These are phyloP conservation scores for Pharus latifolius DNA, from an alignment of 176 grass and related monocot genomes.

Conservation along the genomic window DNA sequence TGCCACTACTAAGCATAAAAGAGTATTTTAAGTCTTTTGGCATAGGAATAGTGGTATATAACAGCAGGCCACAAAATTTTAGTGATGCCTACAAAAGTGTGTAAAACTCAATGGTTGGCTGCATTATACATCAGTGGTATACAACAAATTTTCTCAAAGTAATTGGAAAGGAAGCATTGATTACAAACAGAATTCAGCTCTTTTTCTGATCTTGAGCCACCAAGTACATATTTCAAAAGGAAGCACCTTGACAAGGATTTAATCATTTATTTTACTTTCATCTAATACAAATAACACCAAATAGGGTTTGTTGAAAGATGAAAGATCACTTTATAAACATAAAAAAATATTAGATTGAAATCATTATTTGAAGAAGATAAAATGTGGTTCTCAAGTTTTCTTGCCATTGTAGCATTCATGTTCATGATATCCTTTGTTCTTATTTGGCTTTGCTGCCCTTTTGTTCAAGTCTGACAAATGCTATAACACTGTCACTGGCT, in stretches of 20 bases:
- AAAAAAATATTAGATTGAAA: neutral
- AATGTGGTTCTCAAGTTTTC: neutral
- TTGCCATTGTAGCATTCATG: neutral
- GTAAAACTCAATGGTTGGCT: too few species aligned
- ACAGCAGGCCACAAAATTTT: too few species aligned
- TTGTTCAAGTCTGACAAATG: too few species aligned
- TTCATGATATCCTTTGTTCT: neutral
- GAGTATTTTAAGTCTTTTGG: too few species aligned
- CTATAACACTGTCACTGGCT: neutral
- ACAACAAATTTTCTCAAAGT: too few species aligned
- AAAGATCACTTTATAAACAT: neutral
- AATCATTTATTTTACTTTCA: neutral
- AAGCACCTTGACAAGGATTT: neutral
- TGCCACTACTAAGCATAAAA: too few species aligned
- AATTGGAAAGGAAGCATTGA: neutral
- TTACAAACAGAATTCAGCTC: too few species aligned
- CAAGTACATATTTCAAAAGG: neutral
- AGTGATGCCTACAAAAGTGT: too few species aligned
- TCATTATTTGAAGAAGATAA: neutral
- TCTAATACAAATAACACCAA: neutral
- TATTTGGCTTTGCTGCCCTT: neutral
- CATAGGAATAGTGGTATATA: too few species aligned
- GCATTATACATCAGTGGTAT: too few species aligned
- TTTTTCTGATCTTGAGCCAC: neutral
- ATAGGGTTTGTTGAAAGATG: neutral